Base-by-base conservation (phyloP, 73 alveolate genomes). In the Stentor coeruleus region DNA sequence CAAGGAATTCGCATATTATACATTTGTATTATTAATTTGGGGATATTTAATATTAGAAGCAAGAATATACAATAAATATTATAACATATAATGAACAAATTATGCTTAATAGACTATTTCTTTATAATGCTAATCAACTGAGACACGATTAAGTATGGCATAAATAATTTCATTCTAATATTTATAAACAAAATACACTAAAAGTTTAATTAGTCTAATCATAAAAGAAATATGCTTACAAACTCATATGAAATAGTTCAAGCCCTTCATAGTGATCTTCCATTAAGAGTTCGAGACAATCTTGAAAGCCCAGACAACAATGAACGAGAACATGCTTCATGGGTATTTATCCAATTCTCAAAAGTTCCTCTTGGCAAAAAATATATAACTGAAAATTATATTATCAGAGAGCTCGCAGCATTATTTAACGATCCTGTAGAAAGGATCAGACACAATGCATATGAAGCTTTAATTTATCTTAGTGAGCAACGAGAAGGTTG, bases 401-500 rank as follows among this genome's bases (percentile, higher is more conserved):
- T 66, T 2, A 31, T 66, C 2, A 66, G 33, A 66, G 79, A 66
- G 11, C 37, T 66, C 1, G 79, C 79, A 26, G 36, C 33, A 28
- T 81, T 90, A 2, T 90, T 90, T 40, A 87, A 90, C 60, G 96
- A 90, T 58, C 31, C 76, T 11, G 91, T 82, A 39, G 91, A 74
- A 39, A 37, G 77, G 55, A 90, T 90, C 28, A 75, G 96, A 58
- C 41, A 59, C 55, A 90, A 90, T 57, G 96, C 96, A 39, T 90
- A 90, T 76, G 77, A 58, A 3, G 55, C 91, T 3, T 59, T 90
- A 57, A 82, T 87, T 35, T 82, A 84, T 58, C 26, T 90, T 42
- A 82, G 92, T 1, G 85, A 87, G 55, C 89, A 81, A 40, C 42
- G 86, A 38, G 76, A 42, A 58, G 93, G 93, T 3, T 55, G 89